Evolutionary conservation across 768 basidiomycete genomes (phyloP).

Genomic region (Strobilomyces dryophilus): DNA sequence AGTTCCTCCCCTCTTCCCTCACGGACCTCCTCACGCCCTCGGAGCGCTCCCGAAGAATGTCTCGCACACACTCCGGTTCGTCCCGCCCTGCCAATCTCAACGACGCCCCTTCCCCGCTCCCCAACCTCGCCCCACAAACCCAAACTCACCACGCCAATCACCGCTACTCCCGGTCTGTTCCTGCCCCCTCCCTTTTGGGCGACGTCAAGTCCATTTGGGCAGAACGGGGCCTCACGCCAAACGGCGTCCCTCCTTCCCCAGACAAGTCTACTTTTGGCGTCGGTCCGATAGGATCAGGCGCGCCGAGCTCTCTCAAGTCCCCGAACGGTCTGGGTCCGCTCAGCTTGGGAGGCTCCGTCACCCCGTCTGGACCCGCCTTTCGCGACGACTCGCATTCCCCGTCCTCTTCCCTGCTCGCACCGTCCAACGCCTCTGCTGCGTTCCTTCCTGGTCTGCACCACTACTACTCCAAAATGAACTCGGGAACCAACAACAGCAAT

Average conservation of each 20-base stretch:
- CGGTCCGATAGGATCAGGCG: slow-evolving; percentile 31
- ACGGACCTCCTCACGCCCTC: slow-evolving; percentile 87
- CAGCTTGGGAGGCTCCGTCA: slow-evolving; percentile 9
- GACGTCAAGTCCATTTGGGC: slow-evolving; percentile 83
- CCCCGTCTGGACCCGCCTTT: slow-evolving; percentile 16
- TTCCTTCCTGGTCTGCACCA: slow-evolving; percentile 73
- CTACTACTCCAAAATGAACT: slow-evolving; percentile 55
- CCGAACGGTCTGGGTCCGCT: slow-evolving; percentile 34
- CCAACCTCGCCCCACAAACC: slow-evolving; percentile 13
- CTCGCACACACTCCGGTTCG: slow-evolving; percentile 58
- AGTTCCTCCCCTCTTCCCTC: slow-evolving; percentile 84
- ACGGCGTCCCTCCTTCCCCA: slow-evolving; percentile 36
- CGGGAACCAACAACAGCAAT: slow-evolving; percentile 9
- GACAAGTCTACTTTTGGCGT: slow-evolving; percentile 25
- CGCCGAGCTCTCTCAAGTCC: slow-evolving; percentile 54
- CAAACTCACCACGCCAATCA: slow-evolving; percentile 38
- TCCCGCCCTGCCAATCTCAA: slow-evolving; percentile 20
- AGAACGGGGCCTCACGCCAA: slow-evolving; percentile 39
- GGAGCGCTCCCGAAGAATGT: slow-evolving; percentile 80
- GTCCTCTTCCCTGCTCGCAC: slow-evolving; percentile 40
- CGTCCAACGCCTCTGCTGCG: slow-evolving; percentile 78
- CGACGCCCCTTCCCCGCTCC: slow-evolving; percentile 17
- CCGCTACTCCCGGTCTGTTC: slow-evolving; percentile 80
- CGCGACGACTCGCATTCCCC: slow-evolving; percentile 36
- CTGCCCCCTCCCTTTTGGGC: slow-evolving; percentile 69